These are phyloP conservation scores for Gymnopilus junonius DNA, from an alignment of 768 basidiomycete genomes.

Conservation along the genomic window DNA sequence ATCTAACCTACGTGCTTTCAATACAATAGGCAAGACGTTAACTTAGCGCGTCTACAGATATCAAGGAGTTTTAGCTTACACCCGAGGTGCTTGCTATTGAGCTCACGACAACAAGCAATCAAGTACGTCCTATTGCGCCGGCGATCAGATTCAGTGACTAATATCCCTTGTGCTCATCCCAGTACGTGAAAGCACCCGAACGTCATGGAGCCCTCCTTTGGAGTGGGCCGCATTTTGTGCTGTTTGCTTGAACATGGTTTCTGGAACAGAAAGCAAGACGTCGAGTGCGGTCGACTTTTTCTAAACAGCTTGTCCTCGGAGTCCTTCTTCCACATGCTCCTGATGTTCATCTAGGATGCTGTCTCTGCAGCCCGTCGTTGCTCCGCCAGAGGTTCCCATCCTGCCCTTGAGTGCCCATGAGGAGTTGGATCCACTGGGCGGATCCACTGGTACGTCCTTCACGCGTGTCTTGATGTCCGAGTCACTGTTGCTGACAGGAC, in stretches of 20 bases:
- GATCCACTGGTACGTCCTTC: constrained; percentile 82
- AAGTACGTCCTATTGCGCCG: constrained; percentile 48
- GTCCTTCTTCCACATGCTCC: constrained; percentile 11
- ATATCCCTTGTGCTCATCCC: constrained; percentile 14
- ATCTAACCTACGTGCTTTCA: background rate
- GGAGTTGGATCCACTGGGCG: constrained; percentile 82
- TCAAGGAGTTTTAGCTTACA: constrained; percentile 71
- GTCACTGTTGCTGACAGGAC: no score
- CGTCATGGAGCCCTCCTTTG: constrained; percentile 98
- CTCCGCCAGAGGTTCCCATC: constrained; percentile 96
- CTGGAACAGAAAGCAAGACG: constrained; percentile 93
- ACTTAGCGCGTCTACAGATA: constrained; percentile 64
- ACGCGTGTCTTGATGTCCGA: constrained; percentile 73
- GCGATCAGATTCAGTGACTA: background rate
- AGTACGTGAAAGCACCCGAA: constrained; percentile 96
- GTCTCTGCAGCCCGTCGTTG: constrained; percentile 86
- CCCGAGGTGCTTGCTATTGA: constrained; percentile 78
- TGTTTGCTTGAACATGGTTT: constrained; percentile 93
- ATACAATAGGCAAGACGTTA: constrained; percentile 50
- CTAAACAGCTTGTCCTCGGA: constrained; percentile 1
- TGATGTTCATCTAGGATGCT: constrained; percentile 64
- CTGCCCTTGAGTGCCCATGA: constrained; percentile 89
- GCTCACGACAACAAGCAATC: constrained; percentile 84
- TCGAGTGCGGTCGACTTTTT: constrained; percentile 80
- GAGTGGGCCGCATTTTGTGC: constrained; percentile 95